Base-by-base conservation (phyloP, 495 filamentous ascomycete genomes). In the Penicillium steckii region DNA sequence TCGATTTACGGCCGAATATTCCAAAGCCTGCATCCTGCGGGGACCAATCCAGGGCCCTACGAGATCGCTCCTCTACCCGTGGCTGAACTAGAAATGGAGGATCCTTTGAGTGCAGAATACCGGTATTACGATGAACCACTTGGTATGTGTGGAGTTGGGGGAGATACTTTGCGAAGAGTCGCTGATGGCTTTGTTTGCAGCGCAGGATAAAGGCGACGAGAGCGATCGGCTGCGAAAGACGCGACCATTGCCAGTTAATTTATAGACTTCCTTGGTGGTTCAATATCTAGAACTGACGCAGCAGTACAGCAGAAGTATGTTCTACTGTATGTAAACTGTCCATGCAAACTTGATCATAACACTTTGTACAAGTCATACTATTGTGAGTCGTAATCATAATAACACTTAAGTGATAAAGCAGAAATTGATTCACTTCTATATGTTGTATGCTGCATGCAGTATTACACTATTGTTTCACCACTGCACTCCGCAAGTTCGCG, bases 81-180 rank as follows among this genome's bases (percentile, higher is more conserved):
- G 8, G 19, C 24, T 17, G 38, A 51, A 23, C 8, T 40, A 2
- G 40, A 51, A n/a, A 5, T 44, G 25, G 37, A 51, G 25, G 48
- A 51, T 44, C 18, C 48, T 10, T 13, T 43, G 37, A 44, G 41
- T 10, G 4, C 48, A 1, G n/a, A 26, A 3, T 44, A 43, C 15
- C 18, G 38, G 8, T 41, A 41, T 13, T 24, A 41, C 13, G 38
- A 41, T n/a, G 38, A 41, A n/a, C 38, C 38, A 10, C 38, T 41
- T 41, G 38, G 38, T 41, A 41, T 41, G 38, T 41, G 38, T 41
- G 38, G 38, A 41, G 19, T 24, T 21, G 38, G 38, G 10, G 38
- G 38, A n/a, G n/a, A 2, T 41, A 22, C 23, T 24, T 22, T 23
- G 3, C 38, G 9, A 19, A 6, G 12, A 21, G 38, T 24, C 38